Evolutionary conservation across 371 early-diverging fungal species (phyloP), one percentile per base, ranked within the genome.

Genomic region (Syncephalastrum sp.): DNA sequence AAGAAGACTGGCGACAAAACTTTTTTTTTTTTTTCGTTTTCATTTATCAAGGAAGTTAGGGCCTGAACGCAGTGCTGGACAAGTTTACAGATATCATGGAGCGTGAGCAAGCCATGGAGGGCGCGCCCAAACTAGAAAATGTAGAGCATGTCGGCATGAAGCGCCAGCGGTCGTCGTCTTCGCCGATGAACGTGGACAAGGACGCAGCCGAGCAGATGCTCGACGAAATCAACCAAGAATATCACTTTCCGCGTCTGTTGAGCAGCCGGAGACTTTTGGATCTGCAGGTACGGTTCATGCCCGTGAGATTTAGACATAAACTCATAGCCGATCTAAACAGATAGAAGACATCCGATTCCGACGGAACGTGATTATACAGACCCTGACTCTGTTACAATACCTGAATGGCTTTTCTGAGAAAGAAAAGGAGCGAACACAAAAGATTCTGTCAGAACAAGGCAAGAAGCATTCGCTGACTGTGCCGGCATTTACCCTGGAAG

Each of bases 281-380:
- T 17, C 71, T 92, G 23, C 85, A 91, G 81, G 87, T 88, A 72
- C 4, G 53, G 0, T 33, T 10, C 42, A 38, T 12, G 16, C 43
- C 15, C 21, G 6, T 1, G 25, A 24, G 14, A 4, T 10, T 17
- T 15, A 17, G 15, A 15, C 7, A 41, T 45, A 8, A 21, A 23
- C 38, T 33, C 38, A 33, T 8, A 33, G 5, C 16, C 17, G 29
- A 13, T 2, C 21, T 41, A 47, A 38, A 16, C 73, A 86, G 81
- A 75, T 87, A 47, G 74, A 73, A 19, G 88, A 89, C 57, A 75
- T 84, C 6, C 71, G 81, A 54, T 88, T 90, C 59, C 80, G 91
- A 55, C 84, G 92, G 41, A 91, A 89, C 60, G 82, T 92, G 15
- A 77, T 94, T 48, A 77, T 91, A 15, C 94, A 94, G 62, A 77